Evolutionary conservation across 345 rosid species (phyloP), one percentile per base, ranked within the genome.

Genomic region (Luvunga scandens): DNA sequence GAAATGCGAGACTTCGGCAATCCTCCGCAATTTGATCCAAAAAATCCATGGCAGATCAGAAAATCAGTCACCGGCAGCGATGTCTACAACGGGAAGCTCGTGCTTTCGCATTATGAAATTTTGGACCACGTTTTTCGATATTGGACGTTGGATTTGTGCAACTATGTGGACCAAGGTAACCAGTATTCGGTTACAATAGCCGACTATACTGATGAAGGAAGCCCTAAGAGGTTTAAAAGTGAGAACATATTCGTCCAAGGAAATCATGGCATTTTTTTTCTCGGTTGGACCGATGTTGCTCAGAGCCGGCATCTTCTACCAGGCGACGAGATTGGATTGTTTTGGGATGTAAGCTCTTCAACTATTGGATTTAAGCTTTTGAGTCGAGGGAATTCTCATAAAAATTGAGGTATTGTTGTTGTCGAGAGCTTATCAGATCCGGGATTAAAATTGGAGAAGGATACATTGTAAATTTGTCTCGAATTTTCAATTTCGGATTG

Each of bases 261-360:
- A 6, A 25, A 66, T 16, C 67, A 22, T 18, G 87, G 70, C 4
- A 71, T 65, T 4, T 85, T 76, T 28, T 0, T 24, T 25, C n/a
- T 86, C 2, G 78, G 87, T 22, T 82, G 86, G 36, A 25, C 33
- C 53, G 88, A 85, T 27, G 50, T 88, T 16, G 63, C 79, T 50
- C 76, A 77, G 7, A 19, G 30, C n/a, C 74, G 82, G 30, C 59
- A 2, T 60, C 72, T 80, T 16, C 68, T 30, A 30, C 66, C 75
- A 0, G 86, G 83, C 8, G 89, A 80, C 14, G 85, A 86, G 73
- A 50, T 88, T 8, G 86, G 85, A 0, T 48, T 88, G 71, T 81
- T 81, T 13, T 86, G 84, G 83, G 87, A 88, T 61, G 45, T 50
- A 21, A 80, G 75, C 39, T 61, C 81, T 28, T 27, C 68, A 6